phyloP scores from a whole-genome alignment of 2,329 filamentous ascomycete species.

The Colletotrichum lentis region DNA sequence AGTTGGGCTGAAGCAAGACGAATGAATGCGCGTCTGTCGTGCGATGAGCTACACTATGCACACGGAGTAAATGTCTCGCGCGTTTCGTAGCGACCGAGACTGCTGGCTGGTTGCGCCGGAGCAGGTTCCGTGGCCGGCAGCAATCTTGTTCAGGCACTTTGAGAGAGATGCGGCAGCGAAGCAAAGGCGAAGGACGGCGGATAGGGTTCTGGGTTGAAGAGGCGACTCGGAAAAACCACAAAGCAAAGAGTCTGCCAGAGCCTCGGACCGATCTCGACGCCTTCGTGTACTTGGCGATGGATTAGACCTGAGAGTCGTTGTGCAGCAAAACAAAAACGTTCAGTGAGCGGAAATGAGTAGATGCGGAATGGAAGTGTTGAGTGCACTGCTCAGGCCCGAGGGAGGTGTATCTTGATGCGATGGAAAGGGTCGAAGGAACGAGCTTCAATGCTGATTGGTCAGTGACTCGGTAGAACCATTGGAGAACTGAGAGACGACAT shows the following conservation, averaged over 20 bases:
- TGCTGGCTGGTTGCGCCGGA: not conserved
- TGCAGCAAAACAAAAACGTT: not conserved
- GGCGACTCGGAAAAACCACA: not conserved
- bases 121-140: not conserved
- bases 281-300: slow-evolving; percentile 34
- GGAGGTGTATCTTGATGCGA: not conserved
- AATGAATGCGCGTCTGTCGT: not conserved
- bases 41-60: slow-evolving; percentile 12
- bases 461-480: slow-evolving; percentile 5
- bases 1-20: slow-evolving; percentile 1
- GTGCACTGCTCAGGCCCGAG: not conserved
- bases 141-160: not conserved
- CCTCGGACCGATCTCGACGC: slow-evolving; percentile 18
- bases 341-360: not conserved
- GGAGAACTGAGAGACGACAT: slow-evolving; percentile 1
- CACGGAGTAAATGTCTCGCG: not conserved
- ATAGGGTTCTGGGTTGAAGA: no score
- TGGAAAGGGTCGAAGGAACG: not conserved
- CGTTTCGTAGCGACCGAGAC: not conserved
- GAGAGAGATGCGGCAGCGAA: not conserved
- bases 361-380: not conserved
- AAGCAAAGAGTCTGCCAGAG: not conserved
- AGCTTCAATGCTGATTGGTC: slow-evolving; percentile 20
- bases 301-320: slow-evolving; percentile 7
- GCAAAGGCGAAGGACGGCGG: not conserved